Base-by-base conservation (phyloP, 2,329 filamentous ascomycete species). In the Tricladium varicosporioides region DNA sequence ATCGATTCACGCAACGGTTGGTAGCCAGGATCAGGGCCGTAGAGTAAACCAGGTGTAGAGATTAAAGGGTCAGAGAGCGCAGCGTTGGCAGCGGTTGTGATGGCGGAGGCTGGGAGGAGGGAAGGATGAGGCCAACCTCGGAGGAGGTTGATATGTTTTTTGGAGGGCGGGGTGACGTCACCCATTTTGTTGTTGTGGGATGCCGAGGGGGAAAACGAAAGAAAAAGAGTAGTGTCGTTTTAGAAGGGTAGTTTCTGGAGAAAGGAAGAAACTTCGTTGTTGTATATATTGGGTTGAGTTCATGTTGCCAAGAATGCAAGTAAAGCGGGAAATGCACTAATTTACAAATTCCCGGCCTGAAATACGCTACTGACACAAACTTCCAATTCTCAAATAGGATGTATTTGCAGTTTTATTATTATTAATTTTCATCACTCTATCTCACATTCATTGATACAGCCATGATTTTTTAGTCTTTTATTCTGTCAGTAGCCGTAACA, bases 1-100 rank as follows among this genome's bases (percentile, higher is more conserved):
- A 96, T 74, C 43, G 83, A 80, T 59, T 83, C 76, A 13, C 91
- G 81, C 40, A 94, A 77, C n/a, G 85, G 84, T 60, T 80, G 74
- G 66, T 88, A 88, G 27, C 92, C 92, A 45, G 83, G 75, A 70
- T 95, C 90, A 0, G 91, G 86, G 0, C 88, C 92, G 68, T 96
- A 96, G 57, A 86, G 79, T 40, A 96, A 79, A n/a, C 81, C 87
- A 1, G 85, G 82, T 2, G 79, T 75, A 55, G 80, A 83, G 56
- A 87, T 74, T 8, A 72, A 68, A 9, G 83, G 80, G 67, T 87
- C 77, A 13, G 81, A 77, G 48, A 95, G 79, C 8, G 86, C 82
- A 52, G 76, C 75, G 57, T 80, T 78, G 13, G 85, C 76, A 4
- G 77, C 70, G 2, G 77, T 40, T 32, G 58, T 42, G 36, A 71